Evolutionary conservation across 1,284 basidiomycete genomes (phyloP).

Genomic region (Cutaneotrichosporon mucoides): DNA sequence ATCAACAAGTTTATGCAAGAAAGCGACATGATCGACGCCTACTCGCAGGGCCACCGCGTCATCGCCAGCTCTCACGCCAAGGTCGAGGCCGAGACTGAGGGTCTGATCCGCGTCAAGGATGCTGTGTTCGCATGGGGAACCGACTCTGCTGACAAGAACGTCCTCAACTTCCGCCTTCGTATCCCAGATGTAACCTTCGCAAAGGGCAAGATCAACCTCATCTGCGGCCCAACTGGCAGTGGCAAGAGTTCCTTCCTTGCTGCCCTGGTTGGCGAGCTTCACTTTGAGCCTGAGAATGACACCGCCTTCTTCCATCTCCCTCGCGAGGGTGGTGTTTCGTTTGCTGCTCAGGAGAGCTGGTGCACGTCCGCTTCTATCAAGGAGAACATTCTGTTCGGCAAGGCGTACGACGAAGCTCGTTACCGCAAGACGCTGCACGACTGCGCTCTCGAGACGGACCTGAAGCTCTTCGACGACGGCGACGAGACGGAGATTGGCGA

Average conservation of each 20-base stretch:
- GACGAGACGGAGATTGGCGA: constrained; percentile 62
- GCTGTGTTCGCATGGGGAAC: constrained; percentile 44
- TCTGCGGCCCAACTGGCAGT: constrained; percentile 58
- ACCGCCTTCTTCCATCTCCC: constrained; percentile 65
- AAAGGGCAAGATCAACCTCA: constrained; percentile 57
- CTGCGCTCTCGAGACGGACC: constrained; percentile 62
- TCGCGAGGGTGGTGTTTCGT: constrained; percentile 63
- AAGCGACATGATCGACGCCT: constrained; percentile 58
- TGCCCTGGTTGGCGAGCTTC: constrained; percentile 55
- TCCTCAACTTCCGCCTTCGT: constrained; percentile 52
- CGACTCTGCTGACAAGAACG: constrained; percentile 23
- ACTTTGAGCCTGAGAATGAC: constrained; percentile 52
- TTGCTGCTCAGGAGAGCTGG: constrained; percentile 74
- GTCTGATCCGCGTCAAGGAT: constrained; percentile 39
- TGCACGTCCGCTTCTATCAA: constrained; percentile 53
- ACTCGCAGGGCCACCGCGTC: constrained; percentile 36
- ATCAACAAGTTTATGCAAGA: constrained; percentile 53
- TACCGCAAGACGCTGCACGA: constrained; percentile 59
- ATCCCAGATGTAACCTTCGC: constrained; percentile 59
- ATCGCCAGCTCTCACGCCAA: constrained; percentile 24
- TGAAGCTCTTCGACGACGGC: constrained; percentile 65
- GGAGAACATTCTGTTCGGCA: constrained; percentile 59
- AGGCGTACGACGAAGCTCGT: constrained; percentile 54
- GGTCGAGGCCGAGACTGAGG: constrained; percentile 35
- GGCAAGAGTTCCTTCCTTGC: constrained; percentile 49